A percentile compares a stretch with the other conserved stretches of the same genome.
Evolutionary conservation across 805 yeast species (phyloP).

Genomic region (Hanseniaspora vineae): DNA sequence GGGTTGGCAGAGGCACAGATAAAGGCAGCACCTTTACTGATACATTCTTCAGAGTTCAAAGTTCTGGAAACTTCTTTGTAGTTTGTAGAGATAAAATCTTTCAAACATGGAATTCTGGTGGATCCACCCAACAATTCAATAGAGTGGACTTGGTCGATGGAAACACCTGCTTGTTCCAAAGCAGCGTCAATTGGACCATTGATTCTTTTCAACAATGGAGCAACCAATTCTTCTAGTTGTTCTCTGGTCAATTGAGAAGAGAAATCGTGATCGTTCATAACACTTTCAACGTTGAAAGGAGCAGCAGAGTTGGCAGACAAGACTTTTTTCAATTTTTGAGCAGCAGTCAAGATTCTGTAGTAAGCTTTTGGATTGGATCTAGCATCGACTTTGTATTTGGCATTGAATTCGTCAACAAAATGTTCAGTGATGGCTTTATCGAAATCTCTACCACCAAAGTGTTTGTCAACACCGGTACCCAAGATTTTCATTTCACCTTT

Average conservation of each 20-base stretch:
- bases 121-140: conserved; percentile 97
- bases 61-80: conserved; percentile 85
- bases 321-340: conserved; percentile 91
- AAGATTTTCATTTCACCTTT: conserved; percentile 91
- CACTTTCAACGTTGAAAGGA: conserved; percentile 89
- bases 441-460: conserved; percentile 97
- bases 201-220: conserved; percentile 69
- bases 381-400: conserved; percentile 88
- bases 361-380: conserved; percentile 87
- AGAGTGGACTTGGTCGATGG: conserved; percentile 66
- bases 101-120: conserved; percentile 91
- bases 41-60: conserved; percentile 97
- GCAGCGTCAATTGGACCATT: conserved; percentile 71
- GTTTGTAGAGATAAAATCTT: conserved; percentile 64
- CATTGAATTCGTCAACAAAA: conserved; percentile 84
- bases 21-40: conserved; percentile 98
- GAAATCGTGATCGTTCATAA: conserved; percentile 95
- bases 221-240: conserved; percentile 79
- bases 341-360: conserved; percentile 80
- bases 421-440: conserved; percentile 90
- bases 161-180: conserved; percentile 62
- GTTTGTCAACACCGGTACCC: conserved; percentile 87
- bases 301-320: conserved; percentile 92
- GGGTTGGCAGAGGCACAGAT: conserved; percentile 99
- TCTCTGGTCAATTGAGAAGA: conserved; percentile 81